A percentile compares a stretch with the other conserved stretches of the same genome.
Evolutionary conservation across 2,329 filamentous ascomycete species (phyloP).

Genomic region (Cordyceps tenuipes): DNA sequence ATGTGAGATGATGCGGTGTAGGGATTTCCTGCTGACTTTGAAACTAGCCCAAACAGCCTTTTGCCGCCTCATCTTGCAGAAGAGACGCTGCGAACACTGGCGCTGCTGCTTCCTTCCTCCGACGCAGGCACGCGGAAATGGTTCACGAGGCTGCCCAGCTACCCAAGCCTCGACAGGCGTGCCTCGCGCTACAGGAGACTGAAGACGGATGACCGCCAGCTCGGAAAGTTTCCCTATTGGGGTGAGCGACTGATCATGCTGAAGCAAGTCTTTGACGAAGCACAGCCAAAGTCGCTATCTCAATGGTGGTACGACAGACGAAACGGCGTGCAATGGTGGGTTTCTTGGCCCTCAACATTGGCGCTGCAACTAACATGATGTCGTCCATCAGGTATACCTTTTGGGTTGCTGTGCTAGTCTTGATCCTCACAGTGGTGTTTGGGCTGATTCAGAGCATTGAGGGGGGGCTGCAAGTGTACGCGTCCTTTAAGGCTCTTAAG

Average conservation of each 20-base stretch:
- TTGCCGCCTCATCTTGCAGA: slow-evolving; percentile 24
- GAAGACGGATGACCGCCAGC: slow-evolving; percentile 16
- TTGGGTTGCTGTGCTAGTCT: slow-evolving; percentile 30
- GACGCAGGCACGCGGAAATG: slow-evolving; percentile 19
- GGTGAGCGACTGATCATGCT: slow-evolving; percentile 33
- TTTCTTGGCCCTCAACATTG: not conserved
- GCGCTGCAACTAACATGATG: not conserved
- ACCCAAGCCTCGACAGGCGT: slow-evolving; percentile 19
- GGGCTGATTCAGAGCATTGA: slow-evolving; percentile 33
- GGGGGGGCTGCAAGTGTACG: slow-evolving; percentile 32
- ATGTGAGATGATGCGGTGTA: too few relatives aligned
- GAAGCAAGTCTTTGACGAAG: slow-evolving; percentile 33
- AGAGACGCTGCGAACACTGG: slow-evolving; percentile 29
- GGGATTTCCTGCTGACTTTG: not conserved
- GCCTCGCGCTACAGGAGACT: slow-evolving; percentile 23
- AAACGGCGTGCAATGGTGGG: slow-evolving; percentile 36
- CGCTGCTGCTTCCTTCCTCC: slow-evolving; percentile 27
- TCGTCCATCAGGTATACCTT: not conserved
- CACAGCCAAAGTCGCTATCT: slow-evolving; percentile 24
- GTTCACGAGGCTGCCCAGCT: slow-evolving; percentile 15
- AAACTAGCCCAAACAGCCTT: slow-evolving; percentile 14
- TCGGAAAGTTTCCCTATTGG: slow-evolving; percentile 31
- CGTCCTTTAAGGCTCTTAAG: not conserved
- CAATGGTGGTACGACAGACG: slow-evolving; percentile 37
- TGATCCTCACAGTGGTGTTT: slow-evolving; percentile 28